Conservation (phyloP, 2,329 filamentous ascomycete species). For the Fusarium torulosum region DNA sequence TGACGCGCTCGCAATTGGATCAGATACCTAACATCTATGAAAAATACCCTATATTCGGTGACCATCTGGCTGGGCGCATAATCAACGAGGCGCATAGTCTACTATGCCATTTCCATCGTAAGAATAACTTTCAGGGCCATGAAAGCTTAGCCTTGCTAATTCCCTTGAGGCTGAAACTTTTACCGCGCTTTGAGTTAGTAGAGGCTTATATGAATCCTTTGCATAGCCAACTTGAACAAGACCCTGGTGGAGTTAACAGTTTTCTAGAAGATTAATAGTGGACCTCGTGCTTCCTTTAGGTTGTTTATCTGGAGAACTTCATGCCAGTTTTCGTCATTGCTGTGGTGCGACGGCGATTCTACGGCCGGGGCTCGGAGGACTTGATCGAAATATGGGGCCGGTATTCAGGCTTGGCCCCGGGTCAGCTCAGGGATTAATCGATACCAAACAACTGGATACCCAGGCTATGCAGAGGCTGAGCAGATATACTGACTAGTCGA, state of each 20-base stretch:
- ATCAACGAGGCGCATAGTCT: background rate
- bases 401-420: constrained; percentile 23
- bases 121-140: background rate
- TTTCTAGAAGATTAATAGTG: constrained; percentile 15
- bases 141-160: background rate
- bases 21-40: background rate
- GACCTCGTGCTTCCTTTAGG: background rate
- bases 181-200: background rate
- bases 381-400: constrained; percentile 29
- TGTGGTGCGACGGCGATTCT: constrained; percentile 9
- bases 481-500: background rate
- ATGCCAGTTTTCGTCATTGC: constrained; percentile 13
- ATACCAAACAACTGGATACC: background rate
- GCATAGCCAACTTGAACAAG: constrained; percentile 2
- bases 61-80: background rate
- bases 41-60: background rate
- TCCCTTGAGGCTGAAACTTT: background rate
- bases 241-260: background rate
- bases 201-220: background rate
- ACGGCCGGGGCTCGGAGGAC: constrained; percentile 1
- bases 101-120: background rate
- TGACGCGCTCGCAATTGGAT: background rate
- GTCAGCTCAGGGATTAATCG: background rate
- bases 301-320: constrained; percentile 3
- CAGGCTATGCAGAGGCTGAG: constrained; percentile 35